A percentile compares a stretch with the other conserved stretches of the same genome.
Evolutionary conservation across 164 flowering plant genomes (phyloP).

Genomic region (Nymphaea thermarum): DNA sequence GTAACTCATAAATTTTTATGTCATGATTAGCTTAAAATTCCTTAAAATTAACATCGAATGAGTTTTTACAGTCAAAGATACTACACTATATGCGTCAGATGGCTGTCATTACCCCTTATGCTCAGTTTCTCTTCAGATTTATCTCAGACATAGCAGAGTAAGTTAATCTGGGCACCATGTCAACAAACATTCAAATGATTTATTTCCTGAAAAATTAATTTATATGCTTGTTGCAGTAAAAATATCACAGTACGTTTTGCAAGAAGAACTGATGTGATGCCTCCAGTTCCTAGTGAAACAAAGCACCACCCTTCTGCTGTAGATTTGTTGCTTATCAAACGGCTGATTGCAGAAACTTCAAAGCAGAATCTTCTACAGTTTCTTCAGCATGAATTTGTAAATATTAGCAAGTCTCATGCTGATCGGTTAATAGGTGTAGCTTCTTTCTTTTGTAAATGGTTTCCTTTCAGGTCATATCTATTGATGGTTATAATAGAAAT

Average conservation of each 20-base stretch:
- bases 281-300: slow-evolving; percentile 90
- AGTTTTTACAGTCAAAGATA: slow-evolving; percentile 72
- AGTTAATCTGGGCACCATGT: slow-evolving; percentile 4
- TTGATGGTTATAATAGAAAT: background rate
- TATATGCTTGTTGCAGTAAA: slow-evolving; percentile 41
- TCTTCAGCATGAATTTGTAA: slow-evolving; percentile 97
- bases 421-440: slow-evolving; percentile 72
- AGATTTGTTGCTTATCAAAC: slow-evolving; percentile 83
- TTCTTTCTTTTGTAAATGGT: background rate
- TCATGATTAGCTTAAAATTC: too few species aligned
- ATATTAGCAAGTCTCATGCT: slow-evolving; percentile 74
- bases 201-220: background rate
- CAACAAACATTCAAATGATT: too few species aligned
- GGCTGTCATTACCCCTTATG: slow-evolving; percentile 99
- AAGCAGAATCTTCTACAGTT: slow-evolving; percentile 80
- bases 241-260: slow-evolving; percentile 76
- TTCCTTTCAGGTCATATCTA: background rate
- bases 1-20: too few species aligned
- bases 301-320: slow-evolving; percentile 97
- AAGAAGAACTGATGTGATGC: slow-evolving; percentile 93
- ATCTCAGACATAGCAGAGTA: slow-evolving; percentile 77
- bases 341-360: slow-evolving; percentile 81
- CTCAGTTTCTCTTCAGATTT: slow-evolving; percentile 81
- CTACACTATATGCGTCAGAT: slow-evolving; percentile 98
- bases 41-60: background rate